Percentiles rank a stretch among this genome's conserved stretches.
Conservation (phyloP, 2,329 filamentous ascomycete species). For the Pseudonectria foliicola region DNA sequence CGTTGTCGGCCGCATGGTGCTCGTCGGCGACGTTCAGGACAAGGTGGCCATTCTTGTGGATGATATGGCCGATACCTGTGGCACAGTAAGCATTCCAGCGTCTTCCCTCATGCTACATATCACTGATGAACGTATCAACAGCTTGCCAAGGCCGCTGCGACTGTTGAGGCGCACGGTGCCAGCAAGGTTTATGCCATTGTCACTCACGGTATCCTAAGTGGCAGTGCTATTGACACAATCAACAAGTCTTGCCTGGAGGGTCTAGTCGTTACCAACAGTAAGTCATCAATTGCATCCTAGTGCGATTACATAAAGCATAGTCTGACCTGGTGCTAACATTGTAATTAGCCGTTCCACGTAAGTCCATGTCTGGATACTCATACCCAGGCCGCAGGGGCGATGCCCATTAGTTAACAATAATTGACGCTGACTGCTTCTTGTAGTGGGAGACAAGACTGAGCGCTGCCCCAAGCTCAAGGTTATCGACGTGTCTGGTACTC, state of each 20-base stretch:
- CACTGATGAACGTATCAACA: slow-evolving; percentile 12
- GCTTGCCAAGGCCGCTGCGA: slow-evolving; percentile 76
- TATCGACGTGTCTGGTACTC: slow-evolving; percentile 83
- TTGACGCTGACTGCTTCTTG: slow-evolving; percentile 4
- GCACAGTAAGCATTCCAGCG: slow-evolving; percentile 46
- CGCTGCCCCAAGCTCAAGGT: slow-evolving; percentile 75
- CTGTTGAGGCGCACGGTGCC: slow-evolving; percentile 80
- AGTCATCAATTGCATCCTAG: too few relatives aligned
- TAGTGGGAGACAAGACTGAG: slow-evolving; percentile 68
- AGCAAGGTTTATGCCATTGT: slow-evolving; percentile 89
- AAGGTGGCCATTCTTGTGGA: slow-evolving; percentile 95
- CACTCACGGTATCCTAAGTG: slow-evolving; percentile 85
- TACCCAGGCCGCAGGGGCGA: not conserved
- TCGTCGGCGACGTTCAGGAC: slow-evolving; percentile 89
- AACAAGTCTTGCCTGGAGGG: slow-evolving; percentile 71
- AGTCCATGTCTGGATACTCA: slow-evolving; percentile 1
- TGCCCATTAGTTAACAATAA: not conserved
- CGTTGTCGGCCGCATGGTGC: slow-evolving; percentile 82
- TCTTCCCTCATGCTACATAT: not conserved
- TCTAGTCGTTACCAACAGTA: slow-evolving; percentile 82
- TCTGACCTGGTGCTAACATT: slow-evolving; percentile 15
- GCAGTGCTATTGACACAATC: slow-evolving; percentile 78
- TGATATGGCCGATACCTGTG: slow-evolving; percentile 96
- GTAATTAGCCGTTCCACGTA: slow-evolving; percentile 29
- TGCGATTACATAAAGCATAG: slow-evolving; percentile 1